Conservation (phyloP, 2,329 filamentous ascomycete species). For the Sporothrix inflata region DNA sequence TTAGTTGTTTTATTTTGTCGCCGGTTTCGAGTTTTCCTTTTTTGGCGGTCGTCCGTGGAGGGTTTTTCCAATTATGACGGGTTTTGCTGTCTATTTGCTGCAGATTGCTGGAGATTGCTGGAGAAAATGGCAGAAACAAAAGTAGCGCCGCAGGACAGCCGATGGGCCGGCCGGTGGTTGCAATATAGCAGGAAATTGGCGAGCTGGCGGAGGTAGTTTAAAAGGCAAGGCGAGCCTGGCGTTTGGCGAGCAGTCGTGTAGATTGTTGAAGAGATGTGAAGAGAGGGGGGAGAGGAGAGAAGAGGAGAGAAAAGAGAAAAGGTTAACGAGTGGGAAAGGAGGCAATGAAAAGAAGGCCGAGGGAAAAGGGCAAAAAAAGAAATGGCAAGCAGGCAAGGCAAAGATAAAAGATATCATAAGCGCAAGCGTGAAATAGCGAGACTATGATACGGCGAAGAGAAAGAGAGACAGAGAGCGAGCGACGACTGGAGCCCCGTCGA, state of each 20-base stretch:
- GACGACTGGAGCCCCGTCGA: too few relatives aligned
- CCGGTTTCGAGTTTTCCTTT: not conserved
- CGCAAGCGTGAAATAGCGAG: slow-evolving; percentile 21
- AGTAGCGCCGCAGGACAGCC: slow-evolving; percentile 22
- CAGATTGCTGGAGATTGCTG: not conserved
- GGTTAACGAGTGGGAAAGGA: not conserved
- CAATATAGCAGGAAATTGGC: slow-evolving; percentile 9
- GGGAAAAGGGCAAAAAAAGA: not conserved
- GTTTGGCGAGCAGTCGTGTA: not conserved
- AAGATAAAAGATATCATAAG: slow-evolving; percentile 1
- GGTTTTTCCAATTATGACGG: not conserved
- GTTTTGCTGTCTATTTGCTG: not conserved
- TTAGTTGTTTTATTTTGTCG: not conserved
- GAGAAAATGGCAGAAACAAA: not conserved
- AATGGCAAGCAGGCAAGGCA: not conserved
- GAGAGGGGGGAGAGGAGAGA: not conserved
- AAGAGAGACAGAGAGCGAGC: too few relatives aligned
- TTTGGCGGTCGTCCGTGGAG: not conserved
- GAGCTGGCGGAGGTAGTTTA: not conserved
- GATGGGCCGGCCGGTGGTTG: not conserved
- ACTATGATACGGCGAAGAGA: not conserved
- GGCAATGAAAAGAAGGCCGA: not conserved
- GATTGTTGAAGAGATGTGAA: not conserved
- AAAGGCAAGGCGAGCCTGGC: not conserved
- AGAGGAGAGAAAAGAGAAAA: not conserved